Evolutionary conservation across 192 early-diverging fungal species (phyloP).

Genomic region (Backusella sp.): DNA sequence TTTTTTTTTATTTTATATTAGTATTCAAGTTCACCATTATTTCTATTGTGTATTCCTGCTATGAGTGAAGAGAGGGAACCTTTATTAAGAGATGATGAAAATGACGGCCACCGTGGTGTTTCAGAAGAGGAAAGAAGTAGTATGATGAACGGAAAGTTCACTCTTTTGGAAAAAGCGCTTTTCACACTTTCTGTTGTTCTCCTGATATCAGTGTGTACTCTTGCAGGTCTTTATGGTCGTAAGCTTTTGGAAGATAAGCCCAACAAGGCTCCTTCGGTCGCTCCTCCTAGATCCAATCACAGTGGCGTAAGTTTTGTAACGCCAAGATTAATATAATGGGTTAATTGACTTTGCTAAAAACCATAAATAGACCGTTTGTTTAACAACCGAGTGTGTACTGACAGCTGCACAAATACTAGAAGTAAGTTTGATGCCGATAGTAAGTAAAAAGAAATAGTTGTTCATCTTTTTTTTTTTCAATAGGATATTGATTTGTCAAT

Average conservation of each 20-base stretch:
- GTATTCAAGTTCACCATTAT: neutral
- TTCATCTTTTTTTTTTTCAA: neutral
- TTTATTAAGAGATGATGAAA: slow-evolving; percentile 15
- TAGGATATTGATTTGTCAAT: slow-evolving; percentile 51
- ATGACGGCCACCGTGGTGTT: neutral
- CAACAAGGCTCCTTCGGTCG: neutral
- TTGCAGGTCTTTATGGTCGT: slow-evolving; percentile 38
- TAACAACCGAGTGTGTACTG: slow-evolving; percentile 60
- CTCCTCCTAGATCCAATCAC: neutral
- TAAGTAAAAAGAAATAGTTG: neutral
- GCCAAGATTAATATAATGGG: neutral
- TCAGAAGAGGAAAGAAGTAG: neutral
- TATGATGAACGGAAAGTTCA: slow-evolving; percentile 28
- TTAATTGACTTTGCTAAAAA: neutral
- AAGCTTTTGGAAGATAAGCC: slow-evolving; percentile 19
- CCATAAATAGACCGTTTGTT: slow-evolving; percentile 36
- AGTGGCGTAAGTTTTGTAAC: slow-evolving; percentile 10
- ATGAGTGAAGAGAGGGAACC: slow-evolving; percentile 29
- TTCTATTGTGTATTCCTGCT: neutral
- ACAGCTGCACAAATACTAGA: slow-evolving; percentile 57
- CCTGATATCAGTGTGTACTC: slow-evolving; percentile 30
- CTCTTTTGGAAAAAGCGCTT: slow-evolving; percentile 33
- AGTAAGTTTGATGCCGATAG: neutral
- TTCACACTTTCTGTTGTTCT: slow-evolving; percentile 20
- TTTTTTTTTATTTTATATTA: neutral